Evolutionary conservation across 176 grass and related monocot genomes (phyloP).

Genomic region (Bothriochloa decipiens): DNA sequence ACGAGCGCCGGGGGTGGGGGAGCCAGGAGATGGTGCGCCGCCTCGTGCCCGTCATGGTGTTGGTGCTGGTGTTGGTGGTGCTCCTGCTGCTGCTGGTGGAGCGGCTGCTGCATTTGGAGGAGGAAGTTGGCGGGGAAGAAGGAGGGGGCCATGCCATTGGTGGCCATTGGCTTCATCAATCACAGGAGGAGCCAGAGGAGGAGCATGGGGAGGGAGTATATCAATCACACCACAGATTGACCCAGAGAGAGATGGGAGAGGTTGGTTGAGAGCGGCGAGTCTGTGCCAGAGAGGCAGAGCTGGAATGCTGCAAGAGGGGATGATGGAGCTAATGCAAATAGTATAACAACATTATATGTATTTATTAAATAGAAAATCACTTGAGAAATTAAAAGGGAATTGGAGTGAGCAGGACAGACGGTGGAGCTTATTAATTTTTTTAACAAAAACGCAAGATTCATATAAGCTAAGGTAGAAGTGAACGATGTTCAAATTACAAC

Average conservation of each 20-base stretch:
- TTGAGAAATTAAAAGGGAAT: neutral
- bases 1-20: constrained; percentile 22
- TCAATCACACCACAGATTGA: constrained; percentile 4
- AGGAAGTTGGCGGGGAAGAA: constrained; percentile 88
- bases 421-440: too few species aligned
- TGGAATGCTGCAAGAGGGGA: neutral
- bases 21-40: constrained; percentile 30
- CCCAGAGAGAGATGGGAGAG: constrained; percentile 2
- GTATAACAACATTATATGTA: neutral
- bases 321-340: constrained; percentile 13
- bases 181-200: too few species aligned
- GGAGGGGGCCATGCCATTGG: constrained; percentile 69
- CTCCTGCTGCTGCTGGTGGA: constrained; percentile 26
- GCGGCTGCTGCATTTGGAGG: constrained; percentile 68
- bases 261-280: constrained; percentile 27
- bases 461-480: too few species aligned
- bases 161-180: constrained; percentile 64
- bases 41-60: neutral
- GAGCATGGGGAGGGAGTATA: too few species aligned
- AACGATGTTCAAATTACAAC: too few species aligned
- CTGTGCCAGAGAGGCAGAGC: constrained; percentile 19
- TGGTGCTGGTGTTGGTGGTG: neutral
- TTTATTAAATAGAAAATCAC: neutral
- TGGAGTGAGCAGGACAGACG: neutral
- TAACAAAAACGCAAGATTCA: too few species aligned